Evolutionary conservation across 352 stramenopile species (phyloP).

Genomic region (Phytopythium ostracodes): DNA sequence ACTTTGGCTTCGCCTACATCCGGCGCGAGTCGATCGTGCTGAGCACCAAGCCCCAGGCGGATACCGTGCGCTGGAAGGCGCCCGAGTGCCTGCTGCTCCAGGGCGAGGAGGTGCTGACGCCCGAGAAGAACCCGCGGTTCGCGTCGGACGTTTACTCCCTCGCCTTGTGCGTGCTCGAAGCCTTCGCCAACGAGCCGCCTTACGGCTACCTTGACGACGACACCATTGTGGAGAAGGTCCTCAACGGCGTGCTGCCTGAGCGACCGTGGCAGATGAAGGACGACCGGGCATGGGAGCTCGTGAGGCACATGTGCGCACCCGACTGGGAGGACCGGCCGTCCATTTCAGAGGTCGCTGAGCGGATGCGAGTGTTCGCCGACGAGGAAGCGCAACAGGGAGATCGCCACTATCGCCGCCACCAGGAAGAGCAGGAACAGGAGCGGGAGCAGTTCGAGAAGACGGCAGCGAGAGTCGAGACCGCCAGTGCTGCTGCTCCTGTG

Average conservation of each 20-base stretch:
- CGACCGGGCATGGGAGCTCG: conserved; percentile 15
- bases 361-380: conserved; percentile 12
- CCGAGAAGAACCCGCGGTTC: conserved; percentile 11
- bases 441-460: too few relatives aligned
- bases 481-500: too few relatives aligned
- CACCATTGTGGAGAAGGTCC: conserved; percentile 7
- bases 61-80: conserved; percentile 22
- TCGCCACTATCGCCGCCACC: background rate
- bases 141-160: conserved; percentile 27
- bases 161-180: conserved; percentile 32
- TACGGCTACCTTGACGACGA: conserved; percentile 13
- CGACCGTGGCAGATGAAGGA: conserved; percentile 10
- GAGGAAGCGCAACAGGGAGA: conserved; percentile 7
- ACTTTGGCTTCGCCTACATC: conserved; percentile 28
- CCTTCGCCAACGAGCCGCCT: conserved; percentile 12
- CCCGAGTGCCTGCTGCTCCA: conserved; percentile 15
- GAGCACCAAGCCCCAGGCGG: conserved; percentile 15
- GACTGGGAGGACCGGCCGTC: conserved; percentile 5
- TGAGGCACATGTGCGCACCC: conserved; percentile 6
- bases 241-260: conserved; percentile 4
- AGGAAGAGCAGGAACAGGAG: background rate
- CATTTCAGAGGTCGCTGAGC: conserved; percentile 5
- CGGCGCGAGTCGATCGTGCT: conserved; percentile 13
- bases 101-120: conserved; percentile 6
- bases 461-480: too few relatives aligned